These are phyloP conservation scores for Podaxis pistillaris DNA, from an alignment of 768 basidiomycete species.

Conservation along the genomic window DNA sequence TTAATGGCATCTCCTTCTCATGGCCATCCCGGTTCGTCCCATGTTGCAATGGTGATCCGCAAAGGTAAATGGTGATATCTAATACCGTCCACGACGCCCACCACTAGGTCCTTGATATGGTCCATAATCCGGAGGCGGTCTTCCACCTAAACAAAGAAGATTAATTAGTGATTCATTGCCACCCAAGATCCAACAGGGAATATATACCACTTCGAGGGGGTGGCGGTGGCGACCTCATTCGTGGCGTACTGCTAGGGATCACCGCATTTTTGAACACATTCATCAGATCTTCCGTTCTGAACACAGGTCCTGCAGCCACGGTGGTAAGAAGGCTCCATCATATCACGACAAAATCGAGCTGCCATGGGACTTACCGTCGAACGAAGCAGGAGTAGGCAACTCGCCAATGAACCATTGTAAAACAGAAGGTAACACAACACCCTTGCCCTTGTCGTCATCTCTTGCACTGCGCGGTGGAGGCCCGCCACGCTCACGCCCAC, in stretches of 20 bases:
- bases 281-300: slow-evolving; percentile 89
- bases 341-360: not conserved
- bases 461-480: slow-evolving; percentile 25
- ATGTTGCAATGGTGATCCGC: too few relatives aligned
- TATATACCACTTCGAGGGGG: slow-evolving; percentile 30
- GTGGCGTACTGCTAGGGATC: slow-evolving; percentile 60
- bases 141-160: slow-evolving; percentile 42
- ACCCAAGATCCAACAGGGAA: slow-evolving; percentile 1
- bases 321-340: not conserved
- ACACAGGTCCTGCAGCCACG: slow-evolving; percentile 68
- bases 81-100: slow-evolving; percentile 22
- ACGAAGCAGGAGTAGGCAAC: slow-evolving; percentile 67
- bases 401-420: slow-evolving; percentile 84
- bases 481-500: slow-evolving; percentile 18
- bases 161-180: not conserved
- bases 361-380: slow-evolving; percentile 68
- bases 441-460: slow-evolving; percentile 29
- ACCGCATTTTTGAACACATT: slow-evolving; percentile 78
- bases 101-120: slow-evolving; percentile 75
- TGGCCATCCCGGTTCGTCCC: too few relatives aligned
- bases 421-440: slow-evolving; percentile 46
- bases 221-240: slow-evolving; percentile 57
- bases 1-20: too few relatives aligned
- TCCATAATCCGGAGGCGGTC: slow-evolving; percentile 84
- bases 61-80: not conserved